Evolutionary conservation across 2,329 filamentous ascomycete genomes (phyloP), one percentile per base, ranked within the genome.

Genomic region (Microsporum audouinii): DNA sequence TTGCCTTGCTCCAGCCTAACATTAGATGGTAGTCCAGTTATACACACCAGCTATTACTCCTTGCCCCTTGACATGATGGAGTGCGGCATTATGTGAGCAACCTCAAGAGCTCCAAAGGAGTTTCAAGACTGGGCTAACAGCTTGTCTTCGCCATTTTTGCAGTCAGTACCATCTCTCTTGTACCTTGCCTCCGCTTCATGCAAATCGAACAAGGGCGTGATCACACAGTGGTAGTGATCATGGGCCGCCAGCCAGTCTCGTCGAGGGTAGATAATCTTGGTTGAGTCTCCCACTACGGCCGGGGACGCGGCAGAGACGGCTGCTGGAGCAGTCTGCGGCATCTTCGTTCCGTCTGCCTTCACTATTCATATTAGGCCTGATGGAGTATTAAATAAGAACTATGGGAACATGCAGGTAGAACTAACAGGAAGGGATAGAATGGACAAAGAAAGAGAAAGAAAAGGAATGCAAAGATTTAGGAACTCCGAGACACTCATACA

Each of bases 261-360:
- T 49, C 63, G 63, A 31, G 65, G 63, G 43, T 62, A 34, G 65
- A 62, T 59, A 65, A 36, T 57, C 65, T 58, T 33, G 57, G 31
- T 57, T 47, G 57, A 43, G n/a, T 59, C 5, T 34, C 41, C 41
- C 14, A 55, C 43, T 5, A 23, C 47, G 12, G 38, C 7, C 14
- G 17, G 17, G 5, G 8, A 12, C 5, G 51, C 41, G 31, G 39
- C 60, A 41, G 64, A 64, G 36, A 65, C 34, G 34, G 41, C 31
- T 39, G 65, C 63, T 56, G 65, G 62, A 29, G 64, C 62, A 59
- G 60, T 45, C 45, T 64, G 64, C 27, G 64, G 64, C 33, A 64
- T 65, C 45, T 61, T 65, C n/a, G 51, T 61, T 29, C 61, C 62
- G 27, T 63, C 23, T 23, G 65, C 63, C 63, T 60, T 65, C 60